phyloP scores from a whole-genome alignment of 73 alveolate genomes.

The Paraurostyla sp. region DNA sequence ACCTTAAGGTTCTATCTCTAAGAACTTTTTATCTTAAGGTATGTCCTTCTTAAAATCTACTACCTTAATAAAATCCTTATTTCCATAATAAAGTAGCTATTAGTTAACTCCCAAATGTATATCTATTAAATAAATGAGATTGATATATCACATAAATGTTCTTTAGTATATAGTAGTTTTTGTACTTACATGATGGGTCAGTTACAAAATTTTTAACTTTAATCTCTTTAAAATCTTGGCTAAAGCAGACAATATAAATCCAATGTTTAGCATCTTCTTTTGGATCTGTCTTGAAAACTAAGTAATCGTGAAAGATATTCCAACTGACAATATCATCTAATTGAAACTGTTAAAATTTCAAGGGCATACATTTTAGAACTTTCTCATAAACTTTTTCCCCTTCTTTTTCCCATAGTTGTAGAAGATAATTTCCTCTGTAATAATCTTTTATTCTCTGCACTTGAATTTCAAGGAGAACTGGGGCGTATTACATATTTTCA shows the following conservation, averaged over 20 bases:
- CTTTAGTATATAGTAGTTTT: neutral
- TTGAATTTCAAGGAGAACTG: slow-evolving; percentile 38
- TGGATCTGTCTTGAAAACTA: neutral
- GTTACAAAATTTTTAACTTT: slow-evolving; percentile 15
- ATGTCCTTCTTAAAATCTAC: slow-evolving; percentile 2
- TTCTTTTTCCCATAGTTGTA: slow-evolving; percentile 7
- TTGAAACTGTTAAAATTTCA: neutral
- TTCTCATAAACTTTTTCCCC: slow-evolving; percentile 41
- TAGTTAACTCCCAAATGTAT: neutral
- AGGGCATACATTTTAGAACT: slow-evolving; percentile 16
- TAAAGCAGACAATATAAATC: neutral
- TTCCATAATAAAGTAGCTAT: neutral
- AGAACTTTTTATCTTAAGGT: neutral
- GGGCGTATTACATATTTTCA: slow-evolving; percentile 4
- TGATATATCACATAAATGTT: too few relatives aligned
- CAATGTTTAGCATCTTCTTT: neutral
- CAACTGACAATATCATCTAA: slow-evolving; percentile 5
- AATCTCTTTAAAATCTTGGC: neutral
- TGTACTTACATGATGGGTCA: slow-evolving; percentile 18
- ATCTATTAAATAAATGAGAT: neutral
- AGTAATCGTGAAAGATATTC: slow-evolving; percentile 2
- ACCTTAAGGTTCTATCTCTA: slow-evolving; percentile 28
- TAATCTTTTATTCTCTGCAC: neutral
- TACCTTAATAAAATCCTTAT: neutral
- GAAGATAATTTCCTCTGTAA: slow-evolving; percentile 13